Evolutionary conservation across 768 basidiomycete species (phyloP).

Genomic region (Boletus eberwhitei): DNA sequence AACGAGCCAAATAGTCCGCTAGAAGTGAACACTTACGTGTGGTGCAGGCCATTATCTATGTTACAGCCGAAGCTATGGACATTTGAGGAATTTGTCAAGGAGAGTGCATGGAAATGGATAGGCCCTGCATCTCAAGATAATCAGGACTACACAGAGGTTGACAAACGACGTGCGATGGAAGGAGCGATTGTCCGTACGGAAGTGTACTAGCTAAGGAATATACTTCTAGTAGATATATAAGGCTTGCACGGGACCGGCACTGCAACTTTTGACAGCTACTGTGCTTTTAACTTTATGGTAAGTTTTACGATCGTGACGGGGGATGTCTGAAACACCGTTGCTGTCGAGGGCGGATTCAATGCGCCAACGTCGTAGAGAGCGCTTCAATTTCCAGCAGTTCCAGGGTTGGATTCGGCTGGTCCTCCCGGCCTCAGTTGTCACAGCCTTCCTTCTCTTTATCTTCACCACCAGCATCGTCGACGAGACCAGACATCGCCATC

Average conservation of each 20-base stretch:
- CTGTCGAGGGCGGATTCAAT: neutral
- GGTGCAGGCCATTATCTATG: conserved; percentile 37
- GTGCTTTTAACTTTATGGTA: neutral
- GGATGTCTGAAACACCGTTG: conserved; percentile 16
- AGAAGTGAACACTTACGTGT: conserved; percentile 74
- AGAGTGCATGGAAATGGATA: conserved; percentile 80
- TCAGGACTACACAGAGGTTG: conserved; percentile 50
- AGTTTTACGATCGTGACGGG: neutral
- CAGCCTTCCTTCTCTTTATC: conserved; percentile 43
- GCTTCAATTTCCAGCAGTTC: neutral
- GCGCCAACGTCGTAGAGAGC: neutral
- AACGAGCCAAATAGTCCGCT: conserved; percentile 36
- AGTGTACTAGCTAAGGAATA: neutral
- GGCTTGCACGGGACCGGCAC: neutral
- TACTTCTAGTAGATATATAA: neutral
- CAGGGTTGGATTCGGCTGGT: neutral
- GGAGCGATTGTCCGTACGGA: conserved; percentile 27
- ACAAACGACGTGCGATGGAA: conserved; percentile 42
- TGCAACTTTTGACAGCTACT: neutral
- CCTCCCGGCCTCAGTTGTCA: conserved; percentile 36
- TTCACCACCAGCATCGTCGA: conserved; percentile 35
- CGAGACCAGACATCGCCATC: neutral
- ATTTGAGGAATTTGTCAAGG: conserved; percentile 73
- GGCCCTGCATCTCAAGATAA: conserved; percentile 37
- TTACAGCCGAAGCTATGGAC: conserved; percentile 71